Percentiles rank a stretch among this genome's conserved stretches.
Evolutionary conservation across 139 green algal genomes (phyloP).

Genomic region (Micromonas commoda): DNA sequence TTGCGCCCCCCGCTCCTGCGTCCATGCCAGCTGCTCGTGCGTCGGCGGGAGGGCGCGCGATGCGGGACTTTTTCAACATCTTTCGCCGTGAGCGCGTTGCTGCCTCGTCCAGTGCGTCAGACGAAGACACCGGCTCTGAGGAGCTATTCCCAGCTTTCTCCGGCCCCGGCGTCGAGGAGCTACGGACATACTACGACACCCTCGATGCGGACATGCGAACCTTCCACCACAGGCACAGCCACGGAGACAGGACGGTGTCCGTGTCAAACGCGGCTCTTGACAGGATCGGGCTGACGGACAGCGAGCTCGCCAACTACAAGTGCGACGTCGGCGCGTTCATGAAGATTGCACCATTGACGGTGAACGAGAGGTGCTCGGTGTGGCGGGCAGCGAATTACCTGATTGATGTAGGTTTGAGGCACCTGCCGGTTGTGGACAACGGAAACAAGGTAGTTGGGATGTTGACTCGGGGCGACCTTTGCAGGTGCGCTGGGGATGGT

Average conservation of each 20-base stretch:
- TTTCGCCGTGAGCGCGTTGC: too few species aligned
- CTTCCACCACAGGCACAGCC: constrained; percentile 67
- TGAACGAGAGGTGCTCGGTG: constrained; percentile 48
- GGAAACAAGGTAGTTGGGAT: constrained; percentile 69
- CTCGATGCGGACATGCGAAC: constrained; percentile 63
- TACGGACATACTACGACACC: neutral
- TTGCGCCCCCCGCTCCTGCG: neutral
- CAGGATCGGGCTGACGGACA: neutral
- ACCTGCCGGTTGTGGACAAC: constrained; percentile 79
- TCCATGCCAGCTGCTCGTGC: too few species aligned
- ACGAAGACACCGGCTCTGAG: neutral
- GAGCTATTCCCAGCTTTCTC: neutral
- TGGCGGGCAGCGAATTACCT: constrained; percentile 66
- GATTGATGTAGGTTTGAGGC: constrained; percentile 70
- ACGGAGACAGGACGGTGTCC: constrained; percentile 45
- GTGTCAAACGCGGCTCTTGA: constrained; percentile 43
- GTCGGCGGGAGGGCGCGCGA: neutral
- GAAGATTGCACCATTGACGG: constrained; percentile 44
- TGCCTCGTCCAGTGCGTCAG: too few species aligned
- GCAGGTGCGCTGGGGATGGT: too few species aligned
- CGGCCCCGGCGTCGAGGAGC: neutral
- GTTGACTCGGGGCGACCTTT: constrained; percentile 92
- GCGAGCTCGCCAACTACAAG: neutral
- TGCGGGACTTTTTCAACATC: neutral
- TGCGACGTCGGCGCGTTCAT: constrained; percentile 9